These are phyloP conservation scores for Kondoa subrosea DNA, from an alignment of 768 basidiomycete species.

Conservation along the genomic window DNA sequence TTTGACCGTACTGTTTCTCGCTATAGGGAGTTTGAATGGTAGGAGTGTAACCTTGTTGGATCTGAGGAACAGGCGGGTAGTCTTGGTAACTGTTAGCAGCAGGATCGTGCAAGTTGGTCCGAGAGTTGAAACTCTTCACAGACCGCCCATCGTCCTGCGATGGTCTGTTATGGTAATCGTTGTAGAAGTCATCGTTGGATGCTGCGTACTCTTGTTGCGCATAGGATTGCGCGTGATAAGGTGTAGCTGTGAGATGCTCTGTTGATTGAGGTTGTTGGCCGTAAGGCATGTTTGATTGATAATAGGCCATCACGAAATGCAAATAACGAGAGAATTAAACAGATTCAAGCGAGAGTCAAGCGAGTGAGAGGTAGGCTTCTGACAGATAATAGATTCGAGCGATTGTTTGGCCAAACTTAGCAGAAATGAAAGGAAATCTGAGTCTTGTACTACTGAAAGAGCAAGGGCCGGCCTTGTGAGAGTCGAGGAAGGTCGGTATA, in stretches of 20 bases:
- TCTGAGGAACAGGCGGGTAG: neutral
- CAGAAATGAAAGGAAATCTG: too few relatives aligned
- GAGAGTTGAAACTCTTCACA: neutral
- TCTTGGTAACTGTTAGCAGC: neutral
- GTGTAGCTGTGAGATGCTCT: neutral
- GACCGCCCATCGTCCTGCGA: neutral
- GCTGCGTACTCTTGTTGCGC: neutral
- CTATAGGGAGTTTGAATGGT: neutral
- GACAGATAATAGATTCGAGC: too few relatives aligned
- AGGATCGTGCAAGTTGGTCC: neutral
- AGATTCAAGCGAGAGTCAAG: too few relatives aligned
- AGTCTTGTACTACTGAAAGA: too few relatives aligned
- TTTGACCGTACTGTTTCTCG: neutral
- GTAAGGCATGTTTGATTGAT: neutral
- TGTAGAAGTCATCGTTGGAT: neutral
- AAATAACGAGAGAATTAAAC: too few relatives aligned
- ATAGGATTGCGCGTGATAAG: neutral
- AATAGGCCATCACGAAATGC: neutral
- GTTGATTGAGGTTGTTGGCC: neutral
- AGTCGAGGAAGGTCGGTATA: too few relatives aligned
- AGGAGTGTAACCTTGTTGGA: neutral
- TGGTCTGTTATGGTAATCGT: neutral
- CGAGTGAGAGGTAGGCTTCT: too few relatives aligned
- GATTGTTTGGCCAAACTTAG: too few relatives aligned
- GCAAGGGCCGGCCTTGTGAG: too few relatives aligned